These are phyloP conservation scores for Acacia confusa DNA, from an alignment of 306 rosid species.

Conservation along the genomic window DNA sequence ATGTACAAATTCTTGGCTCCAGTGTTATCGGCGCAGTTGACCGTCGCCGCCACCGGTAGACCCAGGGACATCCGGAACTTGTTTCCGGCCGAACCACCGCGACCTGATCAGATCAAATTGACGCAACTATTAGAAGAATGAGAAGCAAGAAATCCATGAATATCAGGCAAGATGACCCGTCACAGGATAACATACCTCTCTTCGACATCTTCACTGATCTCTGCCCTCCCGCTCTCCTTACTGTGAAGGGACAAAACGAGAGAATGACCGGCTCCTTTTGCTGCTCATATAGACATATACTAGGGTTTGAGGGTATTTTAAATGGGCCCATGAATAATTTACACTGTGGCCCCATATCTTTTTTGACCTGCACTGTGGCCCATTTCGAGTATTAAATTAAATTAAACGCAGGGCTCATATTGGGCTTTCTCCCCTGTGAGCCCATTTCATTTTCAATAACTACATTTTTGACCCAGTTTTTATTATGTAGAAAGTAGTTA, in stretches of 20 bases:
- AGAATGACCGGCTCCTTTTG: neutral
- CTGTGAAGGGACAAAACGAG: neutral
- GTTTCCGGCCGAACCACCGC: conserved; percentile 92
- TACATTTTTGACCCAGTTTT: too few relatives aligned
- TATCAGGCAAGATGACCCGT: neutral
- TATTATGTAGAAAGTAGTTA: too few relatives aligned
- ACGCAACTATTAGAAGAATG: neutral
- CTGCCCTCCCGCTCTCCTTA: neutral
- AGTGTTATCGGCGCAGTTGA: conserved; percentile 90
- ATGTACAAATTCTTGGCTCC: conserved; percentile 91
- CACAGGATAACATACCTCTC: conserved; percentile 35
- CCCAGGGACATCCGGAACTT: conserved; percentile 96
- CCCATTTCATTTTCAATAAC: too few relatives aligned
- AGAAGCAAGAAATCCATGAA: neutral
- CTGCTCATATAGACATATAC: too few relatives aligned
- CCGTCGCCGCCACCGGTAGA: conserved; percentile 95
- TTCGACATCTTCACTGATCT: conserved; percentile 43
- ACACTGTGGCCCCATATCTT: too few relatives aligned
- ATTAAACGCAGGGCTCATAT: too few relatives aligned
- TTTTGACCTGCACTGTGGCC: too few relatives aligned
- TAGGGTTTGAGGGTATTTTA: neutral
- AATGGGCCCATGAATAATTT: neutral
- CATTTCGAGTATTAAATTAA: too few relatives aligned
- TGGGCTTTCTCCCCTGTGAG: too few relatives aligned
- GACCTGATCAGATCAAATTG: conserved; percentile 34